Base-by-base conservation (phyloP, 768 basidiomycete species). In the Leccinum olivaceopallidum region DNA sequence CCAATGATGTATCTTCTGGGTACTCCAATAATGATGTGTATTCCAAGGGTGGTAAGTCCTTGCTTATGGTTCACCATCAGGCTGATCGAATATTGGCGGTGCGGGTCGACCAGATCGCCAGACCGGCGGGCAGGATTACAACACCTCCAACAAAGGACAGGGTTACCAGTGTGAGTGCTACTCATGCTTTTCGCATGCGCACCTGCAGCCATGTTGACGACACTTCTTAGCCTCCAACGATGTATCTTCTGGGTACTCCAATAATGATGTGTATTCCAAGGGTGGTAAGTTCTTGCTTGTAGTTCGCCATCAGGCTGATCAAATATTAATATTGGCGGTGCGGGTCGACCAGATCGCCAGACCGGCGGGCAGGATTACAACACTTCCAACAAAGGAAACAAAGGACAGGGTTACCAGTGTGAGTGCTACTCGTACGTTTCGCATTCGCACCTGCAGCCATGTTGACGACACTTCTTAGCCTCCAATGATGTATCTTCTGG, bases 141-240 rank as follows among this genome's bases (percentile, higher is more conserved):
- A 9, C 4, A 6, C 39, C 4, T 18, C 18, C 4, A 42, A n/a
- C 18, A 42, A 42, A 8, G 39, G 68, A 5, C 71, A 68, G 55
- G 64, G 66, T 34, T 64, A 69, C 34, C 16, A 39, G 14, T 67
- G 39, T 42, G 4, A 42, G 39, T 42, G 39, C 39, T 42, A n/a
- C 37, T 37, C 6, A 4, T 42, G 18, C 16, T 1, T 42, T 42
- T 42, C 18, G 44, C 8, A 42, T 6, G 0, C 4, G 34, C 7
- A 7, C 16, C 47, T 8, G 47, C 47, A 48, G 7, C 18, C 39
- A 0, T 42, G 6, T n/a, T 42, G 18, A 42, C 39, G 37, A 42
- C 8, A 42, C 8, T n/a, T 9, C 39, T 42, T 4, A 42, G 39
- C 6, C 85, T 85, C 78, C 65, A 49, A 48, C 32, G 47, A 26